A percentile compares a stretch with the other conserved stretches of the same genome.
Conservation (phyloP, 139 green algal species). For the Closterium sp. region DNA sequence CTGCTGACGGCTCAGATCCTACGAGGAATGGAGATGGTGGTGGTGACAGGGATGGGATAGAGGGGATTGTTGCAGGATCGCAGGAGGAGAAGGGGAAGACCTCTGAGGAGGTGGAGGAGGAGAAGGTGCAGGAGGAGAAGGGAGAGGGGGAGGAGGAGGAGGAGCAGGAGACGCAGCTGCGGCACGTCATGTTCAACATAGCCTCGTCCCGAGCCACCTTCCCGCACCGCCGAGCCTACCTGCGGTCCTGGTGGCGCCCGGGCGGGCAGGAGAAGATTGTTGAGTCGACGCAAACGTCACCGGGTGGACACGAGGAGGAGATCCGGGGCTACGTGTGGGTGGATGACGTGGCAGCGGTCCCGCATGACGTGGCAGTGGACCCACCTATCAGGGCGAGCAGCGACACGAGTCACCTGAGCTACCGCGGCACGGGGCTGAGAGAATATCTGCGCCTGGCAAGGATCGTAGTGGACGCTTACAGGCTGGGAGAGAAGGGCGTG, state of each 20-base stretch:
- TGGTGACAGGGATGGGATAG: background rate
- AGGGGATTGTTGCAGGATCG: background rate
- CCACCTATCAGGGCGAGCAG: background rate
- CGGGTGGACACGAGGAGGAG: too few species aligned
- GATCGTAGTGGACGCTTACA: background rate
- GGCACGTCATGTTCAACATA: background rate
- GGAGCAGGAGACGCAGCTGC: background rate
- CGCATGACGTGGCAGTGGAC: background rate
- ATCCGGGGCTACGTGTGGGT: background rate
- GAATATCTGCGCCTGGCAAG: background rate
- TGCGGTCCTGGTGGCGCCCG: background rate
- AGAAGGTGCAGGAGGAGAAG: background rate
- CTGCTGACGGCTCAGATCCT: too few species aligned
- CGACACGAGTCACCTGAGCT: background rate
- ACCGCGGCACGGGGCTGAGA: background rate
- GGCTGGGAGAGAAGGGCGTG: background rate
- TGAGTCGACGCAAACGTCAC: too few species aligned
- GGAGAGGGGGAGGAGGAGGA: background rate
- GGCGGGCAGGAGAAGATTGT: too few species aligned
- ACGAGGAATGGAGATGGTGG: background rate
- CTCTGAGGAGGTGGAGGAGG: background rate
- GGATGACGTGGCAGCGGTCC: background rate
- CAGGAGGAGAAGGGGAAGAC: background rate
- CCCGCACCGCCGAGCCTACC: background rate
- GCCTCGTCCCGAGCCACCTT: background rate